phyloP scores from a whole-genome alignment of 2,329 filamentous ascomycete species.

The Fusarium camptoceras region DNA sequence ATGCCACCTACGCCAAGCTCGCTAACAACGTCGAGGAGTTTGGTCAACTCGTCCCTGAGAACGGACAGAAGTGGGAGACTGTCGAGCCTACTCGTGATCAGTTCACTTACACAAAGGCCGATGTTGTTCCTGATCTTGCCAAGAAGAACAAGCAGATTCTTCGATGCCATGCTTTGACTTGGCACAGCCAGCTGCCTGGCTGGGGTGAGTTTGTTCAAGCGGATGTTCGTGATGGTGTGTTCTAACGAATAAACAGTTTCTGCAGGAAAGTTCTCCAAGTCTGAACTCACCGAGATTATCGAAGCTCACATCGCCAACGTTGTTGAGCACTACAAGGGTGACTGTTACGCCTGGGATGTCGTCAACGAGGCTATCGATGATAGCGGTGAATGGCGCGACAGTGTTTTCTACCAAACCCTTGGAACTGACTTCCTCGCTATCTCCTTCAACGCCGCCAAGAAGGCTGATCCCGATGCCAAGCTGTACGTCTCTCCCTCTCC shows the following conservation, averaged over 20 bases:
- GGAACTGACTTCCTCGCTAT: conserved; percentile 68
- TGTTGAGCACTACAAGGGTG: conserved; percentile 67
- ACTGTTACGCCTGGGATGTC: conserved; percentile 74
- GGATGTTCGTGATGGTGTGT: accelerated
- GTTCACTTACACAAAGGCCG: conserved; percentile 70
- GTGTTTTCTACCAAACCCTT: conserved; percentile 66
- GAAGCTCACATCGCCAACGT: conserved; percentile 69
- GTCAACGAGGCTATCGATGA: conserved; percentile 73
- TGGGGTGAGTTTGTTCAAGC: conserved; percentile 37
- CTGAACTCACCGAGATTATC: conserved; percentile 64
- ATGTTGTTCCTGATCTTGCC: conserved; percentile 63
- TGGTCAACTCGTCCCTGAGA: conserved; percentile 73
- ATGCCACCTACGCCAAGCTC: conserved; percentile 66
- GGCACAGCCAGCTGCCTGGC: conserved; percentile 55
- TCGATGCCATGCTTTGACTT: conserved; percentile 71
- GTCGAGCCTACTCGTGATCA: conserved; percentile 67
- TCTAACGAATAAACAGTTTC: conserved; percentile 29
- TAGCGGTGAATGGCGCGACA: conserved; percentile 63
- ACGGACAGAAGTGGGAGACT: conserved; percentile 72
- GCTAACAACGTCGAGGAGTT: conserved; percentile 68
- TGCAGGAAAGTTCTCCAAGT: conserved; percentile 64
- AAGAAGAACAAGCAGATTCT: conserved; percentile 62
- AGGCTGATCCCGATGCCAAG: conserved; percentile 66
- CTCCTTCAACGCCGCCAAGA: conserved; percentile 67
- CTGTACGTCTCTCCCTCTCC: conserved; percentile 49